A percentile compares a stretch with the other conserved stretches of the same genome.
phyloP scores from a whole-genome alignment of 495 filamentous ascomycete species.

The Bryoglossum gracile region DNA sequence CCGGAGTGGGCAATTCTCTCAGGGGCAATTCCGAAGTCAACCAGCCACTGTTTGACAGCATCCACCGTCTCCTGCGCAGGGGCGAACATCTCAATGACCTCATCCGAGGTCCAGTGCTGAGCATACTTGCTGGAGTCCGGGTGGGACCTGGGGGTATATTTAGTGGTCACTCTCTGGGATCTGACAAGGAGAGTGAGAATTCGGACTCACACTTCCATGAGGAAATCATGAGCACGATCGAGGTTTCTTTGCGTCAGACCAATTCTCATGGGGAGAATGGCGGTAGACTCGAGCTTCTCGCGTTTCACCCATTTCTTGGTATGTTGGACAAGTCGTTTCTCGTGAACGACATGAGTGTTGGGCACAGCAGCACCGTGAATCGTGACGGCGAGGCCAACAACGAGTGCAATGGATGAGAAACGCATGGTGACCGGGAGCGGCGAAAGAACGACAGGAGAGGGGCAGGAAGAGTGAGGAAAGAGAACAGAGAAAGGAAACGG shows the following conservation, averaged over 20 bases:
- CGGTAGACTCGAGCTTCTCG: slow-evolving; percentile 2
- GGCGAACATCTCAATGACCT: slow-evolving; percentile 40
- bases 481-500: not conserved
- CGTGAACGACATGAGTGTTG: slow-evolving; percentile 6
- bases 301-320: slow-evolving; percentile 12
- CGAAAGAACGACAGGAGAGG: not conserved
- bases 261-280: slow-evolving; percentile 45
- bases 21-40: slow-evolving; percentile 38
- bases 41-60: slow-evolving; percentile 39
- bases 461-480: not conserved
- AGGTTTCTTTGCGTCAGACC: slow-evolving; percentile 47
- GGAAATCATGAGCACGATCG: slow-evolving; percentile 40
- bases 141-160: slow-evolving; percentile 10
- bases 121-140: slow-evolving; percentile 41
- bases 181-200: not conserved
- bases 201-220: slow-evolving; percentile 36
- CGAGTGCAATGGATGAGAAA: not conserved
- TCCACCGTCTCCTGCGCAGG: slow-evolving; percentile 34
- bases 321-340: not conserved
- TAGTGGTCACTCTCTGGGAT: not conserved
- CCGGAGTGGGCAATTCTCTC: slow-evolving; percentile 41
- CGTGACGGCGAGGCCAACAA: not conserved
- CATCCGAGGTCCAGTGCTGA: slow-evolving; percentile 35
- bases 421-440: not conserved
- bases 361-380: slow-evolving; percentile 6